Conservation (phyloP, 495 filamentous ascomycete genomes). For the Antarctomyces pellizariae region DNA sequence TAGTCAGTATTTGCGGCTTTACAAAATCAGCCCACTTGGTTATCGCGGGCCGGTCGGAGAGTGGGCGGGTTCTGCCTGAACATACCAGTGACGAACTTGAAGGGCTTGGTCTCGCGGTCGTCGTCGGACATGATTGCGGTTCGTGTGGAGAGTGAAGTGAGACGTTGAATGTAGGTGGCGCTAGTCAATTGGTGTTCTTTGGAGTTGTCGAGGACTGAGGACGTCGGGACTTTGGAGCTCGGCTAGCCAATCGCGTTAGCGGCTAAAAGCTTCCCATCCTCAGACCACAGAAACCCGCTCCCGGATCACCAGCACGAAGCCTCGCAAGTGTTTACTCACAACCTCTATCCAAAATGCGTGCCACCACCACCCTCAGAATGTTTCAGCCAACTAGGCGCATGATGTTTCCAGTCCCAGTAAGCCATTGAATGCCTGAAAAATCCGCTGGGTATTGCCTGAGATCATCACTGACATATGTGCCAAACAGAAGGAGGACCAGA, state of each 20-base stretch:
- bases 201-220: not conserved
- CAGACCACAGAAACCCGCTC: conserved; percentile 8
- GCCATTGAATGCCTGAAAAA: conserved; percentile 9
- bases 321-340: conserved; percentile 3
- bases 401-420: conserved; percentile 63
- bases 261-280: not conserved
- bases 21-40: conserved; percentile 5
- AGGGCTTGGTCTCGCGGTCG: conserved; percentile 89
- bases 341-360: conserved; percentile 32
- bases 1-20: conserved; percentile 1
- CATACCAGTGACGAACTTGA: conserved; percentile 99
- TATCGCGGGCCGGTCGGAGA: too few relatives aligned
- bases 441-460: not conserved
- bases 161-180: conserved; percentile 2
- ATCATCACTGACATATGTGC: conserved; percentile 15
- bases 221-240: conserved; percentile 2
- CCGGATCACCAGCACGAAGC: conserved; percentile 2
- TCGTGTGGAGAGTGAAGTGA: conserved; percentile 8
- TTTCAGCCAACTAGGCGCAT: conserved; percentile 36
- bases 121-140: conserved; percentile 60
- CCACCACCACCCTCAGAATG: conserved; percentile 30
- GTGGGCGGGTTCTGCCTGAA: conserved; percentile 10
- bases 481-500: conserved; percentile 58
- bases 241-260: conserved; percentile 3
- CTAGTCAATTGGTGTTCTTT: conserved; percentile 9